Conservation (phyloP, 2,329 filamentous ascomycete species). For the Iodosphaeria phyllophila region DNA sequence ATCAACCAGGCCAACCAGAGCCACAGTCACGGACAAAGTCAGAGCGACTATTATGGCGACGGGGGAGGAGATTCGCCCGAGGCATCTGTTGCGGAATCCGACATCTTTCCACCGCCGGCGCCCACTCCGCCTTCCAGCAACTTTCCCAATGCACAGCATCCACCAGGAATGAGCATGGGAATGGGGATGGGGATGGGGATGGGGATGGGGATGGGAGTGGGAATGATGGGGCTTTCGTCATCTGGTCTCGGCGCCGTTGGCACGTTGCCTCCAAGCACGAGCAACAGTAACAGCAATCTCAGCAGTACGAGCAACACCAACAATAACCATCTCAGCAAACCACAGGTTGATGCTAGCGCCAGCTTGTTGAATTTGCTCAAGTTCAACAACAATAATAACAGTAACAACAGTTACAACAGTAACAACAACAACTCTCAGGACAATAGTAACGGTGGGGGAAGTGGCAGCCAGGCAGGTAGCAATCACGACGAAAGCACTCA, state of each 20-base stretch:
- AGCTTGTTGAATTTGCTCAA: constrained; percentile 43
- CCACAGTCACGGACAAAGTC: constrained; percentile 8
- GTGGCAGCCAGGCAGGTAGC: too few relatives aligned
- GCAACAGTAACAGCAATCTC: too few relatives aligned
- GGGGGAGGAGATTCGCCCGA: constrained; percentile 9
- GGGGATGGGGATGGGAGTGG: too few relatives aligned
- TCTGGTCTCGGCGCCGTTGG: too few relatives aligned
- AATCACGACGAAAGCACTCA: too few relatives aligned
- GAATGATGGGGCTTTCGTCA: too few relatives aligned
- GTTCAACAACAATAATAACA: constrained; percentile 26
- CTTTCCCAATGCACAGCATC: constrained; percentile 20
- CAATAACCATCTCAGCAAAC: constrained; percentile 1
- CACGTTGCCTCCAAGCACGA: constrained; percentile 17
- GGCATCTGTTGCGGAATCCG: constrained; percentile 9
- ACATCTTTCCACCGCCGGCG: constrained; percentile 20
- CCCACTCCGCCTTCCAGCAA: constrained; percentile 24
- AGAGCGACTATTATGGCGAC: constrained; percentile 10
- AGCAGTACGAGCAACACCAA: background rate
- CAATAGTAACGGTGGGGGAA: too few relatives aligned
- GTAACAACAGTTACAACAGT: too few relatives aligned
- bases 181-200: constrained; percentile 8
- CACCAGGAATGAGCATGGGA: constrained; percentile 14
- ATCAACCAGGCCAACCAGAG: constrained; percentile 10
- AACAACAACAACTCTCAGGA: too few relatives aligned
- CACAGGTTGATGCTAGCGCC: constrained; percentile 27